Evolutionary conservation across 805 yeast species (phyloP).

Genomic region (Kodamaea hsintzibuensis): DNA sequence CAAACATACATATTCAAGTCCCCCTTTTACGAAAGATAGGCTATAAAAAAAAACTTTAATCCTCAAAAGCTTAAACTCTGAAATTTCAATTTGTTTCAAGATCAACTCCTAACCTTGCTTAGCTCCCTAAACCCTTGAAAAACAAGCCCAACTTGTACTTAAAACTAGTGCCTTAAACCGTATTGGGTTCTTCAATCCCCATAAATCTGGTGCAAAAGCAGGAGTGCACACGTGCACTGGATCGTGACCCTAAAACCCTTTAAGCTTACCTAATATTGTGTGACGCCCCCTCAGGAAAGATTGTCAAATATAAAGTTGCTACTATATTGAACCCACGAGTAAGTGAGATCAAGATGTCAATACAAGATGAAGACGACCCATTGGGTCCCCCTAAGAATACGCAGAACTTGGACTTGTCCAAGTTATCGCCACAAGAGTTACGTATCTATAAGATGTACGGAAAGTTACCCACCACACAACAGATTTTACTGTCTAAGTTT

Average conservation of each 20-base stretch:
- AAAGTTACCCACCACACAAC: slow-evolving; percentile 77
- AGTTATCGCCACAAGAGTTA: slow-evolving; percentile 75
- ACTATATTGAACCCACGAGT: background rate
- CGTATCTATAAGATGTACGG: slow-evolving; percentile 81
- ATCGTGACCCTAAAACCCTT: background rate
- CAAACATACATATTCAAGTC: background rate
- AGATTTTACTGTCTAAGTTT: slow-evolving; percentile 69
- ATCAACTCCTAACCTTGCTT: background rate
- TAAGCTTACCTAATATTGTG: background rate
- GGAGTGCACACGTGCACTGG: background rate
- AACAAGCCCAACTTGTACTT: background rate
- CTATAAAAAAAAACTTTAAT: background rate
- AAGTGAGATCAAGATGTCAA: slow-evolving; percentile 27
- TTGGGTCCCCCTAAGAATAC: slow-evolving; percentile 48
- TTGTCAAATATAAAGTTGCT: slow-evolving; percentile 1
- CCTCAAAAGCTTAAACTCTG: background rate
- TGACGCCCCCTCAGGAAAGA: slow-evolving; percentile 2
- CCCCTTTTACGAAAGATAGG: background rate
- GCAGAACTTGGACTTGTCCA: slow-evolving; percentile 52
- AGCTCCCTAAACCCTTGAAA: background rate
- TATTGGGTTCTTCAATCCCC: background rate
- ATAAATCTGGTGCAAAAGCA: background rate
- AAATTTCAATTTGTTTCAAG: background rate
- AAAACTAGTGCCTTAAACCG: background rate
- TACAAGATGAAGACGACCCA: slow-evolving; percentile 48